A percentile compares a stretch with the other conserved stretches of the same genome.
Conservation (phyloP, 1,139 yeast genomes). For the Yamadazyma triangularis region DNA sequence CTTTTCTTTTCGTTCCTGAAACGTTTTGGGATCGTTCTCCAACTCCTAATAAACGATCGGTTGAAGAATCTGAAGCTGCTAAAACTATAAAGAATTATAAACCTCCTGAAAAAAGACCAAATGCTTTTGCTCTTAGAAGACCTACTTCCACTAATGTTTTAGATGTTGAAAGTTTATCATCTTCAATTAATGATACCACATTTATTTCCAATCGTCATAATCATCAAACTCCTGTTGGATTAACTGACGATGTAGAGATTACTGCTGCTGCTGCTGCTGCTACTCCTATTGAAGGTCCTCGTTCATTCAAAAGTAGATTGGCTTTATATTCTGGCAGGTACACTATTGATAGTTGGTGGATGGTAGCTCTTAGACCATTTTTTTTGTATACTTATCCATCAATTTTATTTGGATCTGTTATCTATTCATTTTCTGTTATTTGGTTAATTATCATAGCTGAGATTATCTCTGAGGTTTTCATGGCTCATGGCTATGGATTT, state of each 20-base stretch:
- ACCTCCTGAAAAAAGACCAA: conserved; percentile 28
- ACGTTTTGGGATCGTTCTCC: conserved; percentile 64
- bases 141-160: conserved; percentile 12
- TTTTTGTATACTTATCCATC: conserved; percentile 49
- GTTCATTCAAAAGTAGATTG: conserved; percentile 13
- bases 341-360: conserved; percentile 51
- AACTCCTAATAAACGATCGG: conserved; percentile 44
- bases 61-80: conserved; percentile 48
- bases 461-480: conserved; percentile 48
- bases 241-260: conserved; percentile 12
- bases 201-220: background rate
- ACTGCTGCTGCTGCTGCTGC: conserved; percentile 1
- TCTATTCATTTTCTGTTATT: conserved; percentile 56
- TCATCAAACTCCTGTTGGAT: conserved; percentile 14
- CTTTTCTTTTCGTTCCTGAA: conserved; percentile 57
- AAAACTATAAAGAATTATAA: conserved; percentile 29
- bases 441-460: conserved; percentile 63
- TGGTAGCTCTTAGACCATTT: conserved; percentile 55
- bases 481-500: conserved; percentile 42
- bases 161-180: conserved; percentile 17
- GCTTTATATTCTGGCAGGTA: conserved; percentile 41
- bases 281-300: conserved; percentile 12
- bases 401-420: conserved; percentile 48
- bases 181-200: conserved; percentile 13
- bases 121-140: conserved; percentile 26